Conservation (phyloP, 108 stramenopile species). For the Skeletonema potamos region DNA sequence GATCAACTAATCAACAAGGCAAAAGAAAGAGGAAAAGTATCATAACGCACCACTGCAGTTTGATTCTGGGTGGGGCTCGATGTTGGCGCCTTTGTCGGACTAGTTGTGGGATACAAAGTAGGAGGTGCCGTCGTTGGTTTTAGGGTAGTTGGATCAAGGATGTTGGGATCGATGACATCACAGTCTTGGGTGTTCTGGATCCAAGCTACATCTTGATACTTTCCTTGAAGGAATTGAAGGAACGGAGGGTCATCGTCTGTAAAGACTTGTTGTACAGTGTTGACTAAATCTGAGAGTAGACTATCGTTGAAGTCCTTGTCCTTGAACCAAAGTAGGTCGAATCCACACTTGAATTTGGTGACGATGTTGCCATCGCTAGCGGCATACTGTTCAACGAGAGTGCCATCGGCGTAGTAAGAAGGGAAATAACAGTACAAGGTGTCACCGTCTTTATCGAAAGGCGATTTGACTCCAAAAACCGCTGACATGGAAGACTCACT, state of each 20-base stretch:
- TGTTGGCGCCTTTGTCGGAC: conserved; percentile 7
- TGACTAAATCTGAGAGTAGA: conserved; percentile 15
- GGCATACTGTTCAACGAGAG: conserved; percentile 17
- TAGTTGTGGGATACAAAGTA: background rate
- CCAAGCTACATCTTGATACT: conserved; percentile 18
- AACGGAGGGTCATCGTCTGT: conserved; percentile 6
- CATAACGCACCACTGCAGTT: background rate
- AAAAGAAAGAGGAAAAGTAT: background rate
- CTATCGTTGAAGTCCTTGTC: conserved; percentile 12
- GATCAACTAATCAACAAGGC: background rate
- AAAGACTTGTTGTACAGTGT: conserved; percentile 18
- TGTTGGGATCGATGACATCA: conserved; percentile 23
- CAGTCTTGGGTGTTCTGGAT: conserved; percentile 12
- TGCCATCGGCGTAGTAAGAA: conserved; percentile 31
- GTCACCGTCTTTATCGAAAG: conserved; percentile 14
- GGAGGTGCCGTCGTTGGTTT: conserved; percentile 8
- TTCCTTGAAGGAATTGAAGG: conserved; percentile 4
- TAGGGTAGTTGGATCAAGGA: background rate
- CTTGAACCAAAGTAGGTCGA: conserved; percentile 40
- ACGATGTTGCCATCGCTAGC: conserved; percentile 23
- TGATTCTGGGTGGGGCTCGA: background rate
- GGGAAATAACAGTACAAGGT: conserved; percentile 21
- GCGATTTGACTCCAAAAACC: conserved; percentile 23
- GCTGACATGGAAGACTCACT: conserved; percentile 1
- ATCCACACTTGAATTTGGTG: conserved; percentile 39